Conservation (phyloP, 345 rosid species). For the Psidium friedrichsthalianum region DNA sequence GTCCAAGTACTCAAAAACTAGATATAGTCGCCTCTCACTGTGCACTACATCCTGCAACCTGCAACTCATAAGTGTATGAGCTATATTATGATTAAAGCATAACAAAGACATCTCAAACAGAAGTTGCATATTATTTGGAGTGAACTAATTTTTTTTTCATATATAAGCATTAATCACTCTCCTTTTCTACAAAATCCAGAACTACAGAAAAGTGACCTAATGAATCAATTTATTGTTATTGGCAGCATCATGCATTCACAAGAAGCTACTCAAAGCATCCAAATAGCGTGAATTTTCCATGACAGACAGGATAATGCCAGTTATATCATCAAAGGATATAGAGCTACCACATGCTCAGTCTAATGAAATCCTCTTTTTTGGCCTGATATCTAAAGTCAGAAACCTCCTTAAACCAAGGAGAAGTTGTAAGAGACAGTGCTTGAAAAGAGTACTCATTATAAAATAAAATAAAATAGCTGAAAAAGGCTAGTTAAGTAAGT, state of each 20-base stretch:
- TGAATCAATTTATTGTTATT: neutral
- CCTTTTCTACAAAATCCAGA: neutral
- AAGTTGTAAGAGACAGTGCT: neutral
- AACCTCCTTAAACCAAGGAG: neutral
- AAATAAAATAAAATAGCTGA: neutral
- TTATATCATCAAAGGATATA: neutral
- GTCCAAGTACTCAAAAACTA: conserved; percentile 91
- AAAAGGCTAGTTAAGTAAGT: neutral
- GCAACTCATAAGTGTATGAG: conserved; percentile 6
- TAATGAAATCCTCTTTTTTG: neutral
- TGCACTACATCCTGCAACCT: conserved; percentile 97
- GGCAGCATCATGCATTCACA: neutral
- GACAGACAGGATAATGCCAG: neutral
- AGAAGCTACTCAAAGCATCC: neutral
- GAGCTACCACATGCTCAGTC: neutral
- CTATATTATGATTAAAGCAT: neutral
- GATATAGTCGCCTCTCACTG: conserved; percentile 72
- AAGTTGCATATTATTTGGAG: neutral
- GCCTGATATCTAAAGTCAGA: neutral
- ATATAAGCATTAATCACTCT: neutral
- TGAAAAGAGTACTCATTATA: neutral
- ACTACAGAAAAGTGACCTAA: neutral
- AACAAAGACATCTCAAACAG: neutral
- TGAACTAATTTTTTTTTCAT: neutral
- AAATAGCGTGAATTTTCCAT: neutral